Evolutionary conservation across 2,329 filamentous ascomycete genomes (phyloP).

Genomic region (Colletotrichum somersetense): DNA sequence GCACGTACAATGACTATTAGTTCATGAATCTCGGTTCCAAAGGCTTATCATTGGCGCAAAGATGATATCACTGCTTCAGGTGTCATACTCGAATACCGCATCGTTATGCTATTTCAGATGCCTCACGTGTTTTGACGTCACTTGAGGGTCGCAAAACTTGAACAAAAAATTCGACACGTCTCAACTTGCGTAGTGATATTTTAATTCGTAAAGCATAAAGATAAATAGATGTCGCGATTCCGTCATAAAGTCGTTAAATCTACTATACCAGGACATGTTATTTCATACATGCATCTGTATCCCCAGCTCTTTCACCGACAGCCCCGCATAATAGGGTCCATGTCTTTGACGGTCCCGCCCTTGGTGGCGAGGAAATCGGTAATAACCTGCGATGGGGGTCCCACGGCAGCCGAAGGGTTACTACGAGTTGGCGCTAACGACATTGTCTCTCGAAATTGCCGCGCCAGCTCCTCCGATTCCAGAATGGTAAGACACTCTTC

Average conservation of each 20-base stretch:
- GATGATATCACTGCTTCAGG: neutral
- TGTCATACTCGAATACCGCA: neutral
- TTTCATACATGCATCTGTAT: neutral
- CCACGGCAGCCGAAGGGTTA: constrained; percentile 15
- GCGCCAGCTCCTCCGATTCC: constrained; percentile 28
- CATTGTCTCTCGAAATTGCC: constrained; percentile 32
- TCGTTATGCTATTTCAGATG: neutral
- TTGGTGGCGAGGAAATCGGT: constrained; percentile 34
- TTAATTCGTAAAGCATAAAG: neutral
- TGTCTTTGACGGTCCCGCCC: neutral
- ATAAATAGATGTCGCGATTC: neutral
- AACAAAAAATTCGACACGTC: neutral
- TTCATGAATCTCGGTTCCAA: neutral
- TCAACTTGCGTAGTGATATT: neutral
- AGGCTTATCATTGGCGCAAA: neutral
- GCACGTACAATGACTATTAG: neutral
- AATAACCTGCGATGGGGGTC: constrained; percentile 30
- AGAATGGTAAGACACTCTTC: constrained; percentile 35
- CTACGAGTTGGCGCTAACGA: constrained; percentile 28
- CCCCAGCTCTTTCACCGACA: neutral
- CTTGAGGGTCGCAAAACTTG: too few species aligned
- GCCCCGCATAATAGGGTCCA: constrained; percentile 11
- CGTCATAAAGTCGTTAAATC: constrained; percentile 2
- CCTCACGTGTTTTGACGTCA: neutral
- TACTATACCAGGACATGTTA: neutral